A percentile compares a stretch with the other conserved stretches of the same genome.
phyloP scores from a whole-genome alignment of 495 filamentous ascomycete genomes.

The Echria macrotheca region DNA sequence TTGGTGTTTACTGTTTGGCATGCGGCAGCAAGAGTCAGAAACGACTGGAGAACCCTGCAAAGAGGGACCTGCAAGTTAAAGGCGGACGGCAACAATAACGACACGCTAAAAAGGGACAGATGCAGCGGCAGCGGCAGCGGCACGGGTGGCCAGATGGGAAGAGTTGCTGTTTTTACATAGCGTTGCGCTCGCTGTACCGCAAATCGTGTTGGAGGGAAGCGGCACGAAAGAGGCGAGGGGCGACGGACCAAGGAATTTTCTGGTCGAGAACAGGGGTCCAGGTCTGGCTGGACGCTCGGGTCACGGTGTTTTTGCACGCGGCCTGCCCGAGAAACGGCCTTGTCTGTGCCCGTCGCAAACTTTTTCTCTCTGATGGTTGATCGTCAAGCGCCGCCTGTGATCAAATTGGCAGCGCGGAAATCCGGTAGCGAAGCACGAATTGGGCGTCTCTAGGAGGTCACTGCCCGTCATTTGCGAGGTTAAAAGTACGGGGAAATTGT shows the following conservation, averaged over 20 bases:
- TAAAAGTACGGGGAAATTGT: constrained; percentile 7
- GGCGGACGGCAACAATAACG: too few relatives aligned
- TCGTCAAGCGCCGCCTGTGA: background rate
- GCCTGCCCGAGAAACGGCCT: constrained; percentile 5
- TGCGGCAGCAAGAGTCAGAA: constrained; percentile 2
- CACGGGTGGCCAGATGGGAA: background rate
- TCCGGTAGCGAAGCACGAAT: constrained; percentile 4
- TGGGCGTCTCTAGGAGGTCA: too few relatives aligned
- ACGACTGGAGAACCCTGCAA: background rate
- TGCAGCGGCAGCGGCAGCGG: constrained; percentile 14
- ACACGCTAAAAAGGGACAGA: constrained; percentile 1
- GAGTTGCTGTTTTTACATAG: constrained; percentile 14
- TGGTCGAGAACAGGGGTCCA: background rate
- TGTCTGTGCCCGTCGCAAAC: background rate
- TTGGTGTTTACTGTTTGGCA: constrained; percentile 2
- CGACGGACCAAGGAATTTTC: constrained; percentile 2
- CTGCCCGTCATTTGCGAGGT: constrained; percentile 10
- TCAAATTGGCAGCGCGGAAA: background rate
- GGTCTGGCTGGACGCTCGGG: background rate
- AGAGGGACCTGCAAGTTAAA: background rate
- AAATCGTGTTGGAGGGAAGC: constrained; percentile 7
- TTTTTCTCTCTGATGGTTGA: background rate
- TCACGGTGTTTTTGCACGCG: constrained; percentile 2
- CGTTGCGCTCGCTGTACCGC: background rate
- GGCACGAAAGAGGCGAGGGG: constrained; percentile 6